Conservation (phyloP, 176 grass and related monocot species). For the Lolium perenne region DNA sequence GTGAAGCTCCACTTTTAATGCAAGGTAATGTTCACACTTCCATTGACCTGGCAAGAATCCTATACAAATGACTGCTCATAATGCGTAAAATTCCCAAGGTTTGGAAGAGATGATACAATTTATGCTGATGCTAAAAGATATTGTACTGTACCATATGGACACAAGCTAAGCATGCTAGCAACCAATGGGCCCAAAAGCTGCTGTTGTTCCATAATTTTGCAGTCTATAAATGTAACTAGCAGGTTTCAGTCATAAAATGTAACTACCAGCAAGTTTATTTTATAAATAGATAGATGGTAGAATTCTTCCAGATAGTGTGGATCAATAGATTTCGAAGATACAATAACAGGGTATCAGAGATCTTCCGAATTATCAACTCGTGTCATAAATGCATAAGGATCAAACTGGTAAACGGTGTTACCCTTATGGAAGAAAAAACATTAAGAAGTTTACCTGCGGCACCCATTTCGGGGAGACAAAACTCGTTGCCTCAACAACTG, state of each 20-base stretch:
- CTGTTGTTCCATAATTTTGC: background rate
- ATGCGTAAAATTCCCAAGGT: background rate
- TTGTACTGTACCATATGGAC: conserved; percentile 8
- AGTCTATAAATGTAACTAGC: background rate
- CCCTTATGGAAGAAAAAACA: background rate
- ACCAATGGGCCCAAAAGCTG: background rate
- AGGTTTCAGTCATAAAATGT: background rate
- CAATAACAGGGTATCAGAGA: background rate
- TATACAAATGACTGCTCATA: conserved; percentile 2
- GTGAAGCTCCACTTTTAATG: background rate
- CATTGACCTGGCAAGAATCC: background rate
- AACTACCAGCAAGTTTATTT: background rate
- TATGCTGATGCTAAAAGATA: background rate
- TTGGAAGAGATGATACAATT: background rate
- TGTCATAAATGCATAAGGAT: background rate
- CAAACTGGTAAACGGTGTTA: background rate
- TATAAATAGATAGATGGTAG: background rate
- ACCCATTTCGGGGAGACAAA: conserved; percentile 98
- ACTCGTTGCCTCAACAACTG: conserved; percentile 90
- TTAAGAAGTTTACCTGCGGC: conserved; percentile 65
- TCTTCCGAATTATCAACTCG: background rate
- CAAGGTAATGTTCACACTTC: background rate
- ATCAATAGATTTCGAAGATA: conserved; percentile 7
- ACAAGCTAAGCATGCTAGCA: background rate
- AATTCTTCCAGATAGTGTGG: conserved; percentile 15